Conservation (phyloP, 2,329 filamentous ascomycete genomes). For the Arthrobotrys conoides region DNA sequence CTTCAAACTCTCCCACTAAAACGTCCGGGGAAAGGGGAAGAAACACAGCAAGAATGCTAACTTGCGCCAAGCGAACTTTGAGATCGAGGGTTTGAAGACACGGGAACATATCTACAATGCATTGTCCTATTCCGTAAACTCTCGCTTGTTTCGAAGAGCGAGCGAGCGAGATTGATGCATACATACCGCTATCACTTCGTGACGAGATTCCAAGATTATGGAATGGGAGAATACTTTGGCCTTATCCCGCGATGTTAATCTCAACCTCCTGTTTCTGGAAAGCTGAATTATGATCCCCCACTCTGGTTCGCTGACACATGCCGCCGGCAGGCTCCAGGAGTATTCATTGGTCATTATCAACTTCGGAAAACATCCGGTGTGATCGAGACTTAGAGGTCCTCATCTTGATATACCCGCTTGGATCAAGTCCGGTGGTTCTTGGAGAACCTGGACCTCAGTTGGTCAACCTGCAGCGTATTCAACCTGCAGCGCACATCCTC, state of each 20-base stretch:
- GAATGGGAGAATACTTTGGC: constrained; percentile 8
- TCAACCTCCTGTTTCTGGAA: constrained; percentile 12
- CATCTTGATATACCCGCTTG: not conserved
- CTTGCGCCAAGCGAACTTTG: not conserved
- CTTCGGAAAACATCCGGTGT: constrained; percentile 20
- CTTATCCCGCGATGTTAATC: constrained; percentile 11
- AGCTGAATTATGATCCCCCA: constrained; percentile 16
- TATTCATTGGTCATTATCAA: not conserved
- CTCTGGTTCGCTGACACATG: not conserved
- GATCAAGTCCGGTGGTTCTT: not conserved
- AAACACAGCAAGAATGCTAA: not conserved
- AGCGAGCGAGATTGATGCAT: constrained; percentile 6
- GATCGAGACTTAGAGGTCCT: not conserved
- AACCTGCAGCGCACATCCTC: constrained; percentile 23
- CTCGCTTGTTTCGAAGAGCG: constrained; percentile 36
- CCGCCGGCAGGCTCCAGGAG: not conserved
- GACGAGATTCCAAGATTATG: constrained; percentile 25
- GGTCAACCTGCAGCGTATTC: not conserved
- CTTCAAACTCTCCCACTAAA: constrained; percentile 50
- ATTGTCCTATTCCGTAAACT: constrained; percentile 24
- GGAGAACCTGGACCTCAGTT: not conserved
- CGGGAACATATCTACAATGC: constrained; percentile 28
- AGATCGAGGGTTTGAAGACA: constrained; percentile 28
- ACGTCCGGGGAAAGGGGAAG: constrained; percentile 11
- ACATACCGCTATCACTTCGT: constrained; percentile 1